Evolutionary conservation across 2,329 filamentous ascomycete species (phyloP).

Genomic region (Ascochyta lentis): DNA sequence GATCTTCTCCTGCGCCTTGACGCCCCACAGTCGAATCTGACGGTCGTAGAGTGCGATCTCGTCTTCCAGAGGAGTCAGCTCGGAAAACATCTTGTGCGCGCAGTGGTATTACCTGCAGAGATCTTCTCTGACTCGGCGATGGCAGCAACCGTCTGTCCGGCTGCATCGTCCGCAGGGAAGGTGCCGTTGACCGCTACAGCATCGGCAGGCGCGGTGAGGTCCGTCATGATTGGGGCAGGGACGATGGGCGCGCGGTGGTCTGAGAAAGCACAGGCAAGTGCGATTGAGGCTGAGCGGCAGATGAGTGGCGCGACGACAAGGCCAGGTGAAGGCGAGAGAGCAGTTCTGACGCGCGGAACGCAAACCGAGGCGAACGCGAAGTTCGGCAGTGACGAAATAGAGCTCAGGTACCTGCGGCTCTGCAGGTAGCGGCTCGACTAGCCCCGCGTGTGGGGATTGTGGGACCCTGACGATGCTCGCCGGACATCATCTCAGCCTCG

Average conservation of each 20-base stretch:
- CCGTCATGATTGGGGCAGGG: constrained; percentile 26
- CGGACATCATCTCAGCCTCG: constrained; percentile 1
- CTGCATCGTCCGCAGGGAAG: constrained; percentile 41
- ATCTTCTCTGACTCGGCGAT: constrained; percentile 51
- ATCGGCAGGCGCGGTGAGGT: constrained; percentile 15
- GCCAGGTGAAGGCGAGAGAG: constrained; percentile 8
- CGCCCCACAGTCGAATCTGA: constrained; percentile 96
- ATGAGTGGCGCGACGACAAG: not conserved
- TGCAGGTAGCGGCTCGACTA: constrained; percentile 6
- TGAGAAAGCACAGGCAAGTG: not conserved
- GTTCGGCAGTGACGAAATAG: constrained; percentile 13
- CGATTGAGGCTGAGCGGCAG: not conserved
- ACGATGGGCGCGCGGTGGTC: not conserved
- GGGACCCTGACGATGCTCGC: not conserved
- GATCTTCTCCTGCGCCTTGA: constrained; percentile 89
- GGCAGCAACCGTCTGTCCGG: constrained; percentile 47
- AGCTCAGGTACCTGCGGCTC: constrained; percentile 22
- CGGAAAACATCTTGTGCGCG: not conserved
- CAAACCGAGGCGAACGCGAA: constrained; percentile 8
- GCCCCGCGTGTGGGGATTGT: constrained; percentile 12
- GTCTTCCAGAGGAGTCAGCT: constrained; percentile 59
- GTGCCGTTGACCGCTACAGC: constrained; percentile 33
- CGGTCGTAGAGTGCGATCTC: constrained; percentile 97
- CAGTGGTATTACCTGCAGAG: constrained; percentile 42
- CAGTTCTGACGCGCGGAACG: not conserved